Evolutionary conservation across 2,329 filamentous ascomycete species (phyloP), one percentile per base, ranked within the genome.

Genomic region (Cadophora malorum): DNA sequence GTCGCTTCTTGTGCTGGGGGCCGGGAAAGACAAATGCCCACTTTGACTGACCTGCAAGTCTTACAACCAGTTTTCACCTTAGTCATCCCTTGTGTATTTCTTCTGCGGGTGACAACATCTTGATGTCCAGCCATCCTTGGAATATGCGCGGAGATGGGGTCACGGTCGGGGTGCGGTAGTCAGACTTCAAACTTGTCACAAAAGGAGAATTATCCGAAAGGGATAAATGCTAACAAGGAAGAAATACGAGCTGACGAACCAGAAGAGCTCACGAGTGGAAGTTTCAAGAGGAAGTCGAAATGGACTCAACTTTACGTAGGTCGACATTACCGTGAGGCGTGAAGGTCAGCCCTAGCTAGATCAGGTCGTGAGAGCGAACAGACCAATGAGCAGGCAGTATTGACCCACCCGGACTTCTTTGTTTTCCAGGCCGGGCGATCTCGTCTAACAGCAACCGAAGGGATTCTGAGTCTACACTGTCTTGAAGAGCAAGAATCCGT

Each of bases 61-160:
- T 69, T 72, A 73, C 81, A 82, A 59, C 80, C 81, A 16, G 80
- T 82, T 68, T 81, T 82, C 19, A 81, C 79, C 64, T 81, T 82
- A 21, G 75, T 71, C 72, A 71, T 73, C 69, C 67, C 49, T 73
- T 73, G 28, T 55, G 70, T 74, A 55, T 69, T 78, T 69, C 74
- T 74, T 74, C 76, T 78, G 59, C 71, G 45, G 45, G n/a, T 70
- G 64, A 70, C 58, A 49, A 71, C 70, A 67, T 61, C 73, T 67
- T 69, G 60, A 63, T 67, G 67, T 70, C 66, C 65, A 71, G 65
- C 72, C 64, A 60, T 21, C 45, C 6, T 49, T 45, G 4, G 12
- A 12, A 19, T 5, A 45, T 19, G 45, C 21, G 14, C 16, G 19
- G 45, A 21, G 5, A 49, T 19, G 19, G 19, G 6, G 45, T 21